These are phyloP conservation scores for Aspergillus hiratsukae DNA, from an alignment of 2,329 filamentous ascomycete genomes.

Conservation along the genomic window DNA sequence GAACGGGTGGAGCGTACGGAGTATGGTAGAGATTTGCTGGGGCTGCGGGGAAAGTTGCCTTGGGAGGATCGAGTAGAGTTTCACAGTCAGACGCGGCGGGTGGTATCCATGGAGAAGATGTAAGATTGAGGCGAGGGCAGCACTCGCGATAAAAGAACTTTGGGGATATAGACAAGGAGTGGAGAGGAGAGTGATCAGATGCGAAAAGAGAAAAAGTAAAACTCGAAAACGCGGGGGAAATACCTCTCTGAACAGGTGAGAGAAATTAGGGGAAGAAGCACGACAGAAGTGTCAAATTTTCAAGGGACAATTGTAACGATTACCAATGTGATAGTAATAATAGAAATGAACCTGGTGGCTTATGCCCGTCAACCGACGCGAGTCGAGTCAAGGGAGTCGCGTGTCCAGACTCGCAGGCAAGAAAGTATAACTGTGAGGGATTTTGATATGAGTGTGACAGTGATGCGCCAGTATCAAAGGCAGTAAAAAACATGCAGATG, in stretches of 20 bases:
- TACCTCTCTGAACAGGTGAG: slow-evolving; percentile 1
- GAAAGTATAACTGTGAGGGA: not conserved
- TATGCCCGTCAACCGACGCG: not conserved
- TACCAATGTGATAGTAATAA: not conserved
- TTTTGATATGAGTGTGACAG: not conserved
- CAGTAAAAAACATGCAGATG: not conserved
- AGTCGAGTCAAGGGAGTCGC: not conserved
- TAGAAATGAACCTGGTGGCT: not conserved
- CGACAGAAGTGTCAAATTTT: not conserved
- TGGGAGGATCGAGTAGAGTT: not conserved
- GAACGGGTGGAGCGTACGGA: slow-evolving; percentile 6
- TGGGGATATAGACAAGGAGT: not conserved
- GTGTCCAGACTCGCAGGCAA: not conserved
- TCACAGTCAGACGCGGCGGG: not conserved
- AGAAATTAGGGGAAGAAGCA: not conserved
- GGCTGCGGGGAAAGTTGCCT: slow-evolving; percentile 8
- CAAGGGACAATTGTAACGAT: not conserved
- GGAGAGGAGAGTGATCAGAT: not conserved
- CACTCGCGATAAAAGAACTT: not conserved
- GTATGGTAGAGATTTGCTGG: slow-evolving; percentile 3
- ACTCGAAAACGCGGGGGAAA: slow-evolving; percentile 3
- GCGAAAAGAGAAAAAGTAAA: not conserved
- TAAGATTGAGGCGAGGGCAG: not conserved
- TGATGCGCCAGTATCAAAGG: not conserved
- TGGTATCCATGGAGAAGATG: not conserved